Base-by-base conservation (phyloP, 352 stramenopile genomes). In the Pilasporangium apinafurcum region DNA sequence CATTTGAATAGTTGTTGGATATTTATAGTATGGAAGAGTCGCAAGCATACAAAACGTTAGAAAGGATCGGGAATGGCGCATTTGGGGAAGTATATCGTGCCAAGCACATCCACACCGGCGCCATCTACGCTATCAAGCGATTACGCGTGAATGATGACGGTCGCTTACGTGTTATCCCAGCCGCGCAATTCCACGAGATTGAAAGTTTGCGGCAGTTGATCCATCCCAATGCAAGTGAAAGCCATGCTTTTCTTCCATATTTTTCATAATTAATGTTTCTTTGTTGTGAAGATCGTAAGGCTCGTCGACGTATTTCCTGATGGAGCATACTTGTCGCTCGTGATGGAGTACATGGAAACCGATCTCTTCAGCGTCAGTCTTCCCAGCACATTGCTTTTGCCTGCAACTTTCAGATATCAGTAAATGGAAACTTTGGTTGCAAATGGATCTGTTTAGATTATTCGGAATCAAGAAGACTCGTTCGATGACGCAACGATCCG, bases 141-240 rank as follows among this genome's bases (percentile, higher is more conserved):
- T 46, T 91, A 26, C 63, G 70, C 14, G 36, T 86, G 30, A 60
- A 49, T 43, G 71, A 86, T 42, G 56, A 74, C 29, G 69, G 55
- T 9, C 53, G 51, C 13, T 56, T 84, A 39, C 45, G 45, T 17
- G 58, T 74, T 40, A 53, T 91, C 5, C 75, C 76, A 7, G 68
- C 65, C 9, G 44, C 58, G 24, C 66, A 79, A 20, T 87, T 89
- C 59, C 73, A 87, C 39, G 79, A 88, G 54, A 83, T 89, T 43
- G 68, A 92, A 49, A 59, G 68, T 25, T 59, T 89, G 63, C 71
- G 75, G 1, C 79, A 92, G 44, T 59, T 89, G 31, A 59, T 71
- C 25, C 79, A 92, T 51, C 57, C 66, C 4, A 86, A 86, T 40
- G 71, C 87, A 51, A 18, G 51, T 35, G 16, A 9, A 8, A 13